Base-by-base conservation (phyloP, 2,329 filamentous ascomycete species). In the Aspergillus sp. region DNA sequence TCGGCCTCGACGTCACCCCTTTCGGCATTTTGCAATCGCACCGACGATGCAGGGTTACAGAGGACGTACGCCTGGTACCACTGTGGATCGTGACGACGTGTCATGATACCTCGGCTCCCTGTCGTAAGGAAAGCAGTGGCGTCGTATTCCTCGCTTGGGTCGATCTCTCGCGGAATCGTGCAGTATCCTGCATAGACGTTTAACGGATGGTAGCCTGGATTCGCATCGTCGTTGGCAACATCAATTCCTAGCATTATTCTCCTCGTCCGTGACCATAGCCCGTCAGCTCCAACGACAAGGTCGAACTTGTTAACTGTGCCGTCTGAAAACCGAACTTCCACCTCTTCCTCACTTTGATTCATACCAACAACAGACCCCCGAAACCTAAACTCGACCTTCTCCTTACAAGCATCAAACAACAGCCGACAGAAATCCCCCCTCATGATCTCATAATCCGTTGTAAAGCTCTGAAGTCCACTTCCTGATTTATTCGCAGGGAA, bases 391-490 rank as follows among this genome's bases (percentile, higher is more conserved):
- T 64, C 62, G 0, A 64, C 65, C 0, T 59, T 41, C 2, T 67
- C 60, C 39, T 68, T 65, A 4, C 57, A 61, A 4, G 58, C 56
- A 23, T 71, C 66, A 45, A 80, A 75, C 0, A 85, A 56, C 2
- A 85, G 62, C 1, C 63, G 65, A 12, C 76, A 79, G 31, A 86
- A 61, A 53, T 84, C 80, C 0, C 80, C 82, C 8, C 83, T 72
- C 75, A 85, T 79, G 48, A 86, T 84, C 68, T 85, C 83, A 39
- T 77, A 79, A 21, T 85, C 82, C 0, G 72, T 75, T 0, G 80
- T 80, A 23, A 82, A 72, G 19, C 66, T 70, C 46, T 77, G 72
- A 7, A 62, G 27, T 2, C 70, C 69, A 35, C 70, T 58, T 56
- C 39, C 79, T 0, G 77, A 70, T 23, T 67, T 64, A 59, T 79